Evolutionary conservation across 306 rosid genomes (phyloP).

Genomic region (Pyrus betulifolia): DNA sequence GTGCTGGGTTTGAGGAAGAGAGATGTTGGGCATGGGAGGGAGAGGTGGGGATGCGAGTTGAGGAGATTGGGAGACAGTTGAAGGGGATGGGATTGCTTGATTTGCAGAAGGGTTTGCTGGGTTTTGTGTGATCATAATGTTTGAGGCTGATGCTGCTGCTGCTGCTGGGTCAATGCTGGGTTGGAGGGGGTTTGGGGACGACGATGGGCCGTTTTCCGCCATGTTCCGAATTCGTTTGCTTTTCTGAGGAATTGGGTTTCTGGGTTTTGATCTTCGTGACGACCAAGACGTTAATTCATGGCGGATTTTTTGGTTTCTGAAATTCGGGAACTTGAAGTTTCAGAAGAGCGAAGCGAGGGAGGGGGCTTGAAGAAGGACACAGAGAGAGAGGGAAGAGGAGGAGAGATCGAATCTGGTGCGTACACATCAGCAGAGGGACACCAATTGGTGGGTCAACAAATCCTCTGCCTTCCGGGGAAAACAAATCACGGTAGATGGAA

Average conservation of each 20-base stretch:
- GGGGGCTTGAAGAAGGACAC: background rate
- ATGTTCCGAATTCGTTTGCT: slow-evolving; percentile 3
- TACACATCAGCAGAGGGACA: slow-evolving; percentile 21
- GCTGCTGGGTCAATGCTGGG: slow-evolving; percentile 24
- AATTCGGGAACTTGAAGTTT: background rate
- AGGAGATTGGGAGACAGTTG: slow-evolving; percentile 46
- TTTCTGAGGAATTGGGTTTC: background rate
- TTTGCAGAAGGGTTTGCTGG: slow-evolving; percentile 28
- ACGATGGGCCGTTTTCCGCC: slow-evolving; percentile 39
- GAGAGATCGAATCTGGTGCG: slow-evolving; percentile 29
- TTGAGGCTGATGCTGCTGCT: slow-evolving; percentile 8
- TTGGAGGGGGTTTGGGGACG: slow-evolving; percentile 41
- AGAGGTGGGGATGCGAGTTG: slow-evolving; percentile 56
- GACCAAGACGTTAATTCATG: background rate
- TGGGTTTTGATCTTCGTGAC: background rate
- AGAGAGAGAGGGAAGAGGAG: background rate
- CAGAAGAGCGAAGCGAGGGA: slow-evolving; percentile 1
- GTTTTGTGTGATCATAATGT: slow-evolving; percentile 25
- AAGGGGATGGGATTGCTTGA: slow-evolving; percentile 40
- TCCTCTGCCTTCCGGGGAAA: background rate
- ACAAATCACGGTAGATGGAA: background rate
- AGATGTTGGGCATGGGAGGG: slow-evolving; percentile 31
- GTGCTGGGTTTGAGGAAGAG: slow-evolving; percentile 43
- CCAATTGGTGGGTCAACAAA: background rate
- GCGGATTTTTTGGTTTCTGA: slow-evolving; percentile 1